These are phyloP conservation scores for Monosporascus sp. DNA, from an alignment of 2,329 filamentous ascomycete species.

Conservation along the genomic window DNA sequence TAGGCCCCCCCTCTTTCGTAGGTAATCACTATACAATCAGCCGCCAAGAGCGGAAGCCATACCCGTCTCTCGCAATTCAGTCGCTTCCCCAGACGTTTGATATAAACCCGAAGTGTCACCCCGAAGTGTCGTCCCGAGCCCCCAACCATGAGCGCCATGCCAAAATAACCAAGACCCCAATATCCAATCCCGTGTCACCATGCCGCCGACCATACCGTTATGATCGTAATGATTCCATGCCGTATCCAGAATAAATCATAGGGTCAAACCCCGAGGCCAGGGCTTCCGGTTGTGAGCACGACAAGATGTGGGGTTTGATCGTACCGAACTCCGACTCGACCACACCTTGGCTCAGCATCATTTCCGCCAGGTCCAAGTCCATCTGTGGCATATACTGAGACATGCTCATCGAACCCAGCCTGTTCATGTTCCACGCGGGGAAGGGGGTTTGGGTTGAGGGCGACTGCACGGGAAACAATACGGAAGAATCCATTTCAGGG, in stretches of 20 bases:
- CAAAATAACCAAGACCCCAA: not conserved
- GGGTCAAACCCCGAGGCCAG: slow-evolving; percentile 50
- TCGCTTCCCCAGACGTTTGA: not conserved
- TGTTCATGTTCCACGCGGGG: slow-evolving; percentile 28
- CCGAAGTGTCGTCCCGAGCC: too few species aligned
- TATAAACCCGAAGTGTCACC: not conserved
- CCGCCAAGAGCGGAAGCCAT: not conserved
- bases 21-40: not conserved
- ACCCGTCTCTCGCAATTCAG: not conserved
- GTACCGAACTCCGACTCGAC: slow-evolving; percentile 48
- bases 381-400: slow-evolving; percentile 39
- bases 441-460: slow-evolving; percentile 23
- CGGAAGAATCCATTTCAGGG: slow-evolving; percentile 21
- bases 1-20: not conserved
- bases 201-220: slow-evolving; percentile 6
- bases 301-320: slow-evolving; percentile 51
- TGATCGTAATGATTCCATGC: slow-evolving; percentile 29
- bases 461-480: slow-evolving; percentile 25
- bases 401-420: slow-evolving; percentile 29
- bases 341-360: slow-evolving; percentile 44
- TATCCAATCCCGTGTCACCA: not conserved
- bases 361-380: slow-evolving; percentile 34
- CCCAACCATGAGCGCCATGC: not conserved
- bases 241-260: slow-evolving; percentile 52
- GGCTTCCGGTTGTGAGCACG: slow-evolving; percentile 45